These are phyloP conservation scores for Artemisia princeps DNA, from an alignment of 140 eudicot species.

Conservation along the genomic window DNA sequence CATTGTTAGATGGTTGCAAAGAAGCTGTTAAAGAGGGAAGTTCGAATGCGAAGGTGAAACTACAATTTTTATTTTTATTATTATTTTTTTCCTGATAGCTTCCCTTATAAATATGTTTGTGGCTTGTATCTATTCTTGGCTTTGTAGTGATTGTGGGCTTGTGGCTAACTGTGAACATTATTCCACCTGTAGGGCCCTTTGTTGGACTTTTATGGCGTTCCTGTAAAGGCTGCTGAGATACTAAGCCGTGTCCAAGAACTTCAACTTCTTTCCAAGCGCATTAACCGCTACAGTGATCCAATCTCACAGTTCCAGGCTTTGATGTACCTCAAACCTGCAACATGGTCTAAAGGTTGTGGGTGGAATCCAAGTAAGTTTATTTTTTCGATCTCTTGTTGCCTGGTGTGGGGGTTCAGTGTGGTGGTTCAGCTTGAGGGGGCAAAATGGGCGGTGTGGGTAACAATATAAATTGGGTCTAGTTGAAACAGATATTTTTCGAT, in stretches of 20 bases:
- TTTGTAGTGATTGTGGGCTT: slow-evolving; percentile 13
- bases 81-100: not conserved
- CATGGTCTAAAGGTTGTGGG: slow-evolving; percentile 99
- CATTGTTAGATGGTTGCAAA: slow-evolving; percentile 81
- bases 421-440: not conserved
- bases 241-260: slow-evolving; percentile 81
- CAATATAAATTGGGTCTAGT: not conserved
- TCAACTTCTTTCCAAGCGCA: slow-evolving; percentile 86
- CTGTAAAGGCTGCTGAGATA: slow-evolving; percentile 91
- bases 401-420: not conserved
- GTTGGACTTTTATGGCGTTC: slow-evolving; percentile 86
- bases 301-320: slow-evolving; percentile 80
- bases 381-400: slow-evolving; percentile 2
- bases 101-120: slow-evolving; percentile 2
- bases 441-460: too few relatives aligned
- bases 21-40: slow-evolving; percentile 68
- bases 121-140: slow-evolving; percentile 21
- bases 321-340: slow-evolving; percentile 88
- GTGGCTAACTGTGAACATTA: slow-evolving; percentile 21
- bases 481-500: not conserved
- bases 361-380: slow-evolving; percentile 90
- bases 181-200: slow-evolving; percentile 58
- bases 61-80: not conserved
- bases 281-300: slow-evolving; percentile 73
- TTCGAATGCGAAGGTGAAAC: slow-evolving; percentile 63